These are phyloP conservation scores for Psilocybe tampanensis DNA, from an alignment of 768 basidiomycete genomes.

Conservation along the genomic window DNA sequence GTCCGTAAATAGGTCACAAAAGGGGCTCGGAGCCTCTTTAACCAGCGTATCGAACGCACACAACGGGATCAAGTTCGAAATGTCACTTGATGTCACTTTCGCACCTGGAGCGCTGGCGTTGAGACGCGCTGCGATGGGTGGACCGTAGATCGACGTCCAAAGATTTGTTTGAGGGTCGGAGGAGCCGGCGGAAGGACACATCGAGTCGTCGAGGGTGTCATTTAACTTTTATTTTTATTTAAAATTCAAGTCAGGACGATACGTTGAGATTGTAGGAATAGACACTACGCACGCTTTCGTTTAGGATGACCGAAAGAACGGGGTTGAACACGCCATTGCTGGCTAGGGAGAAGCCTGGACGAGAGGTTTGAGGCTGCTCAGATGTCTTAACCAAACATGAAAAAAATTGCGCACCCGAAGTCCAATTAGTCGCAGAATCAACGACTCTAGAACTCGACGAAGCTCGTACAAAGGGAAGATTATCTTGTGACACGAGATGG, in stretches of 20 bases:
- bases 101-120: conserved; percentile 66
- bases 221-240: conserved; percentile 42
- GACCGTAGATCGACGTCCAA: conserved; percentile 63
- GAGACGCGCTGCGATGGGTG: conserved; percentile 58
- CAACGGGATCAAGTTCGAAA: conserved; percentile 63
- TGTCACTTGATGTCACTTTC: conserved; percentile 54
- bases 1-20: conserved; percentile 70
- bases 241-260: neutral
- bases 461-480: conserved; percentile 53
- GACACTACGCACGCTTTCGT: conserved; percentile 47
- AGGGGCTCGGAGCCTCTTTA: conserved; percentile 54
- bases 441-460: conserved; percentile 61
- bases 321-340: conserved; percentile 49
- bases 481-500: conserved; percentile 41
- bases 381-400: too few species aligned
- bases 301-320: conserved; percentile 54
- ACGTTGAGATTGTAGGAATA: neutral
- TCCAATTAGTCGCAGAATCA: conserved; percentile 72
- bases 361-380: neutral
- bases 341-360: conserved; percentile 61
- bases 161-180: conserved; percentile 42
- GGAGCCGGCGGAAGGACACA: conserved; percentile 61
- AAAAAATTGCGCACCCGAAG: conserved; percentile 43
- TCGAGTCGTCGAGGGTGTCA: conserved; percentile 65
- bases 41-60: conserved; percentile 82